These are phyloP conservation scores for Cordyceps militaris DNA, from an alignment of 2,329 filamentous ascomycete genomes.

Conservation along the genomic window DNA sequence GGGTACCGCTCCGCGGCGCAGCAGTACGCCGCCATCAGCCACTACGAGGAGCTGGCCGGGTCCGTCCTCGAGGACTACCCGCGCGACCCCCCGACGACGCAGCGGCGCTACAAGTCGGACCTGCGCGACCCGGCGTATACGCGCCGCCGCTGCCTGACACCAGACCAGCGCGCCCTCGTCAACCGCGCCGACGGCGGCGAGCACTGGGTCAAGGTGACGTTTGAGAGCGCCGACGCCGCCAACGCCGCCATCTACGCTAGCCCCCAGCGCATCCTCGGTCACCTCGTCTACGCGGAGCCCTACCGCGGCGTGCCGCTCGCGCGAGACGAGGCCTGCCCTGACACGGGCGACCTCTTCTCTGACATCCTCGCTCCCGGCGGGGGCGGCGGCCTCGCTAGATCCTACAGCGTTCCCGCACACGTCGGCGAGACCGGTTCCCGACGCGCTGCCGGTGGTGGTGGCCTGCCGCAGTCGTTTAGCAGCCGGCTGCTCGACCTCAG, in stretches of 20 bases:
- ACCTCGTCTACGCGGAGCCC: constrained; percentile 63
- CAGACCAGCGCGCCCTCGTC: constrained; percentile 69
- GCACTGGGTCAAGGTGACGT: constrained; percentile 88
- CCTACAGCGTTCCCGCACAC: constrained; percentile 30
- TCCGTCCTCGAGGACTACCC: constrained; percentile 90
- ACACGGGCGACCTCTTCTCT: constrained; percentile 20
- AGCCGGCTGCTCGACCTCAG: constrained; percentile 32
- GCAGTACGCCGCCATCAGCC: constrained; percentile 81
- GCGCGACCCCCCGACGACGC: constrained; percentile 67
- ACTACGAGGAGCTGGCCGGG: constrained; percentile 82
- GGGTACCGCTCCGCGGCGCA: constrained; percentile 62
- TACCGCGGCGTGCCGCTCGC: constrained; percentile 59
- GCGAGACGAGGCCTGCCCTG: constrained; percentile 56
- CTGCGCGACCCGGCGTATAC: constrained; percentile 66
- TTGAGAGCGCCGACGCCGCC: constrained; percentile 65
- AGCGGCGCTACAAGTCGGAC: constrained; percentile 65
- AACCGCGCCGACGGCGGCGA: constrained; percentile 75
- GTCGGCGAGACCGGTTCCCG: constrained; percentile 23
- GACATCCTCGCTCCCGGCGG: constrained; percentile 29
- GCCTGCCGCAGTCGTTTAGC: constrained; percentile 29
- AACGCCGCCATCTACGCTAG: constrained; percentile 63
- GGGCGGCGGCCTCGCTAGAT: constrained; percentile 25
- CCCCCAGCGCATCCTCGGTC: constrained; percentile 63
- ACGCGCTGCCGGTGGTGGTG: constrained; percentile 20
- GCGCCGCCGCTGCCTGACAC: constrained; percentile 52